Evolutionary conservation across 169 alveolate genomes (phyloP).

Genomic region (Miamiensis avidus): DNA sequence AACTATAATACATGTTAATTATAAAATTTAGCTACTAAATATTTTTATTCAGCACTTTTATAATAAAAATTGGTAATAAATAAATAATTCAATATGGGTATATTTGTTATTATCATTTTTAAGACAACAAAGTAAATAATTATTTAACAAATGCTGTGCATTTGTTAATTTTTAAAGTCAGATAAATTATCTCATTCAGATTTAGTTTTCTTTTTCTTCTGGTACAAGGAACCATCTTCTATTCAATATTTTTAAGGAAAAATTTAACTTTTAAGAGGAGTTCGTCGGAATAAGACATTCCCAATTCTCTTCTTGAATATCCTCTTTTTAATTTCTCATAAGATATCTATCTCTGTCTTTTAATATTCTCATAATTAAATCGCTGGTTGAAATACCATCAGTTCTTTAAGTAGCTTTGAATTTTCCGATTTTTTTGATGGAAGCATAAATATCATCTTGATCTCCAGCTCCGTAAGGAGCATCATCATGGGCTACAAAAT

Average conservation of each 20-base stretch:
- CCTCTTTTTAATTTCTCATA: conserved; percentile 71
- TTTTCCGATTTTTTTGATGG: conserved; percentile 60
- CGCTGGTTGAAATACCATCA: conserved; percentile 81
- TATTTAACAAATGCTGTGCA: too few relatives aligned
- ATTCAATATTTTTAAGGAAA: conserved; percentile 6
- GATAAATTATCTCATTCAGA: too few relatives aligned
- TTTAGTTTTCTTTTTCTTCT: conserved; percentile 31
- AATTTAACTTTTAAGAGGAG: conserved; percentile 15
- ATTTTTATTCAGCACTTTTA: too few relatives aligned
- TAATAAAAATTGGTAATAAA: too few relatives aligned
- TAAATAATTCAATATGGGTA: not conserved
- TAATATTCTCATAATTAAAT: conserved; percentile 68
- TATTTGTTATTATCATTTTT: too few relatives aligned
- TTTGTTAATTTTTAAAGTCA: too few relatives aligned
- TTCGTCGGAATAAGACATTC: conserved; percentile 47
- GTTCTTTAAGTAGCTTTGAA: conserved; percentile 74
- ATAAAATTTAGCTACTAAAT: too few relatives aligned
- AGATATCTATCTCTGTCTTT: conserved; percentile 70
- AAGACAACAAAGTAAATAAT: too few relatives aligned
- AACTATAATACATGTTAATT: too few relatives aligned
- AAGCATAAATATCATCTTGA: conserved; percentile 63
- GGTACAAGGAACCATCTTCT: conserved; percentile 11
- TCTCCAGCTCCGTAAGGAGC: conserved; percentile 67
- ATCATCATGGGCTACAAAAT: conserved; percentile 74
- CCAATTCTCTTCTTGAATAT: conserved; percentile 58